Conservation (phyloP, 2,329 filamentous ascomycete species). For the Rutstroemia sp. region DNA sequence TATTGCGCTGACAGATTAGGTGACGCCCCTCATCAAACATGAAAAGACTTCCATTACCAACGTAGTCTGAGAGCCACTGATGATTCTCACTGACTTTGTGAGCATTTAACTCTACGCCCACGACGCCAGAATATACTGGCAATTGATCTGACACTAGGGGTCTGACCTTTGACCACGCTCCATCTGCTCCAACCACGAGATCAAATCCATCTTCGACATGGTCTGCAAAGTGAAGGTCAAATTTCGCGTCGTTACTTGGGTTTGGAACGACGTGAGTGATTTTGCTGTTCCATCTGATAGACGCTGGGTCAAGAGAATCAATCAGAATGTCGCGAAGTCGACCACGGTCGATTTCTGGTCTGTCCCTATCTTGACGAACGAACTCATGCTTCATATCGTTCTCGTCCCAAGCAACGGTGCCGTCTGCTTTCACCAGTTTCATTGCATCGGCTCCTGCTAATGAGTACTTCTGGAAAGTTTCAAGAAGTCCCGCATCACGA, state of each 20-base stretch:
- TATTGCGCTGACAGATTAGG: constrained; percentile 34
- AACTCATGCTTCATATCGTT: constrained; percentile 7
- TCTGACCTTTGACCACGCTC: constrained; percentile 35
- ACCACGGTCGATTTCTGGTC: constrained; percentile 35
- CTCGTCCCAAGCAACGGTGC: constrained; percentile 15
- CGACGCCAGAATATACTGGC: constrained; percentile 33
- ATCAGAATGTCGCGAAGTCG: constrained; percentile 32
- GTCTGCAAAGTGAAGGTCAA: constrained; percentile 14
- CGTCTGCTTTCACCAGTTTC: constrained; percentile 31
- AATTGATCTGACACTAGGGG: constrained; percentile 23
- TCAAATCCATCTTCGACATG: constrained; percentile 26
- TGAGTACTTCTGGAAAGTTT: constrained; percentile 29
- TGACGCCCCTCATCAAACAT: constrained; percentile 28
- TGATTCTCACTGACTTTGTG: constrained; percentile 27
- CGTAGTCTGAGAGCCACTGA: constrained; percentile 30
- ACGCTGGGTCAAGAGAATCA: constrained; percentile 24
- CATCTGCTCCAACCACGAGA: constrained; percentile 35
- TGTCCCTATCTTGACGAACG: constrained; percentile 4
- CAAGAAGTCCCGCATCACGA: constrained; percentile 26
- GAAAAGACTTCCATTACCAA: constrained; percentile 32
- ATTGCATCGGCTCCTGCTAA: constrained; percentile 36
- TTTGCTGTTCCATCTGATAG: constrained; percentile 34
- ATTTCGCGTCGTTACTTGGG: constrained; percentile 5
- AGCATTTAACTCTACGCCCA: constrained; percentile 27
- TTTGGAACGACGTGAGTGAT: constrained; percentile 22